Base-by-base conservation (phyloP, 2,329 filamentous ascomycete genomes). In the Verticillium zaregamsianum region DNA sequence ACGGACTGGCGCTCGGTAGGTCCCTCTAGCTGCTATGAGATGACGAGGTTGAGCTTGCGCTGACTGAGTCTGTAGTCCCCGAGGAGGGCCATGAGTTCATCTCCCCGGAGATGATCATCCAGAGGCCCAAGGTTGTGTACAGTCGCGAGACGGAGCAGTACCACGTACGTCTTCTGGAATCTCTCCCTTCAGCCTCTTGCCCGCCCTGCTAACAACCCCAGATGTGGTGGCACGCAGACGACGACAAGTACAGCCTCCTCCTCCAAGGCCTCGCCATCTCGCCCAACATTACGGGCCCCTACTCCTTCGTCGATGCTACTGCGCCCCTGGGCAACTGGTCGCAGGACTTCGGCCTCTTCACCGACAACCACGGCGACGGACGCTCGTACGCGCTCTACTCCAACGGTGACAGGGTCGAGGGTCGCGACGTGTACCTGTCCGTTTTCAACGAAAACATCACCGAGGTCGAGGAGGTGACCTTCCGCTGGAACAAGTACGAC, bases 141-240 rank as follows among this genome's bases (percentile, higher is more conserved):
- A 86, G 83, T 65, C 73, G 85, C 57, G 75, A 75, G 2, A 79
- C 80, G 0, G 73, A 77, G 3, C 77, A 86, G 66, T 88, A 87
- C 63, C 84, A 87, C 63, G 83, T 85, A 73, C 20, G 77, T 62
- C 1, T 6, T 28, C 28, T 28, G 39, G 39, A 11, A 23, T 11
- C 3, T 14, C 14, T 20, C 14, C 20, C 8, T 20, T 11, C 5
- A 20, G n/a, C 25, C 14, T 55, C 45, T 15, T 23, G 20, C 37
- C 28, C n/a, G 7, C 17, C 17, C n/a, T 33, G 39, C 12, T 52
- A 12, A 23, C 23, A 33, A 4, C 0, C 1, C 0, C n/a, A 84
- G 69, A 83, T 84, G 82, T 83, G 81, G 79, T 87, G 84, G 84
- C 84, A 87, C 63, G 84, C 84, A 33, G 84, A 86, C 63, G 85